Conservation (phyloP, 164 flowering plant genomes). For the Akebia trifoliata region DNA sequence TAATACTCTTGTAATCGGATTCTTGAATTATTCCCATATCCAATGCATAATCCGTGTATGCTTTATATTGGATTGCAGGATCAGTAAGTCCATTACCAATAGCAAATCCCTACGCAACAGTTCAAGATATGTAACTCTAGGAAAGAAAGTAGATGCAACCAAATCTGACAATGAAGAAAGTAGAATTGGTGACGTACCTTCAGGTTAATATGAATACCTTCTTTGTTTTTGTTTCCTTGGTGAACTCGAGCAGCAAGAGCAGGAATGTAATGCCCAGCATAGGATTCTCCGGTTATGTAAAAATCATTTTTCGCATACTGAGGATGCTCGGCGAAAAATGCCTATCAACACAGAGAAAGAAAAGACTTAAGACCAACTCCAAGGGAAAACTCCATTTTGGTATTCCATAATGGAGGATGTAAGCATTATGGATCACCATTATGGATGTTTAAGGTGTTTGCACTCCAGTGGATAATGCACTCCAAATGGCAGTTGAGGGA, state of each 20-base stretch:
- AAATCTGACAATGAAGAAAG: neutral
- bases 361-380: neutral
- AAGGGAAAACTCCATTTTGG: too few species aligned
- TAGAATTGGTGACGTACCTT: constrained; percentile 34
- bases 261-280: constrained; percentile 92
- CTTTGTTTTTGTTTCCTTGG: constrained; percentile 69
- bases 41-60: constrained; percentile 74
- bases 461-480: too few species aligned
- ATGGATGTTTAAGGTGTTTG: too few species aligned
- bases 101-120: constrained; percentile 66
- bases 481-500: too few species aligned
- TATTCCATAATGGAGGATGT: too few species aligned
- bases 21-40: constrained; percentile 45
- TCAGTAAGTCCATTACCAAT: constrained; percentile 90
- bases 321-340: constrained; percentile 64
- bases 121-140: neutral
- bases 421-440: too few species aligned
- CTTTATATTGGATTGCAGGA: constrained; percentile 67
- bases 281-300: constrained; percentile 89
- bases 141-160: neutral
- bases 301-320: constrained; percentile 60
- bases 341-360: constrained; percentile 27
- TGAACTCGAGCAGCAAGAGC: constrained; percentile 72
- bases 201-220: constrained; percentile 69
- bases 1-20: constrained; percentile 45